Conservation (phyloP, 305 asterid genomes). For the Plantago rigida region DNA sequence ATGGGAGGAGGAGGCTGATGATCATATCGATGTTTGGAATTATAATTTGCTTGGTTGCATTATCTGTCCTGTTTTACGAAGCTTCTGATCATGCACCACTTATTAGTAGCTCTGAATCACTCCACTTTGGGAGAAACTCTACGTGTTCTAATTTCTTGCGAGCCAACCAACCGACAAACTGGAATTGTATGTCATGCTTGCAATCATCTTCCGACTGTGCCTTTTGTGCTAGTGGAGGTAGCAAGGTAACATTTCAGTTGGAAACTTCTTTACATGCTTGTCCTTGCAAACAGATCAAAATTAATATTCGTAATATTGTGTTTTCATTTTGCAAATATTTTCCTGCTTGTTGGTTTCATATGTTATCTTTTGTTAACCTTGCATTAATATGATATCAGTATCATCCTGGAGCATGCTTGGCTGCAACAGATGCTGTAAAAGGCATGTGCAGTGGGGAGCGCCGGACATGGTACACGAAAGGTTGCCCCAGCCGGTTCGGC, state of each 20-base stretch:
- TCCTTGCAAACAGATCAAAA: background rate
- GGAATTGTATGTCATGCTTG: constrained; percentile 64
- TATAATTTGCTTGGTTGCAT: constrained; percentile 43
- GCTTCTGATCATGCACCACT: constrained; percentile 52
- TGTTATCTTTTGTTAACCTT: background rate
- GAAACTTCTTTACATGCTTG: background rate
- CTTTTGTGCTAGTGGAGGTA: constrained; percentile 47
- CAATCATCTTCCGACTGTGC: constrained; percentile 41
- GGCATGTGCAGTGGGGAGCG: constrained; percentile 33
- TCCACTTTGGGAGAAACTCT: constrained; percentile 43
- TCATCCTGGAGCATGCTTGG: constrained; percentile 58
- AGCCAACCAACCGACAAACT: constrained; percentile 30
- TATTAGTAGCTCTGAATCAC: constrained; percentile 35
- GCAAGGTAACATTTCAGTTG: constrained; percentile 36
- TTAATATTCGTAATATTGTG: too few species aligned
- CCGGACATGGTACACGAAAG: constrained; percentile 61
- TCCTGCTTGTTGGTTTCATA: too few species aligned
- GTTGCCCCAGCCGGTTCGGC: constrained; percentile 70
- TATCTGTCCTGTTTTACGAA: constrained; percentile 41
- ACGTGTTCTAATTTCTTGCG: constrained; percentile 39
- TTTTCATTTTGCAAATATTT: background rate
- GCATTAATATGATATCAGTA: constrained; percentile 26
- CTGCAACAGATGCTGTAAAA: constrained; percentile 22
- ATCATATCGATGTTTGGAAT: constrained; percentile 63
- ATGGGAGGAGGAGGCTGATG: constrained; percentile 64